A percentile compares a stretch with the other conserved stretches of the same genome.
These are phyloP conservation scores for Claviceps purpurea DNA, from an alignment of 2,329 filamentous ascomycete genomes.

Conservation along the genomic window DNA sequence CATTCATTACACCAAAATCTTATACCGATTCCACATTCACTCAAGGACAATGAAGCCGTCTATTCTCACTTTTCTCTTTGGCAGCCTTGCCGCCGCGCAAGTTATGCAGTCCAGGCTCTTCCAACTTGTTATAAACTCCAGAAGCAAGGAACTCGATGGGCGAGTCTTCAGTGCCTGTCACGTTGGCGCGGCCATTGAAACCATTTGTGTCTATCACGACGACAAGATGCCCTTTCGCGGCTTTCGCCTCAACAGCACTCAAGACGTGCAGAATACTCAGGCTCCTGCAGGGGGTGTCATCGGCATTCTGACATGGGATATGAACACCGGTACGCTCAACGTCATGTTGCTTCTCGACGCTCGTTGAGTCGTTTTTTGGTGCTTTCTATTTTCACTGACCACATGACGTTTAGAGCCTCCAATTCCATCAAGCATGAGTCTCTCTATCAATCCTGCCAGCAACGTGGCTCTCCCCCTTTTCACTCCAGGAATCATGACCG, in stretches of 20 bases:
- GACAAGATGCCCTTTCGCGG: neutral
- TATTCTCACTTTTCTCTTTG: neutral
- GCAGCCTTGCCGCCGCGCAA: neutral
- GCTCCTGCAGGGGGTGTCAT: neutral
- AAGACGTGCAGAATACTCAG: neutral
- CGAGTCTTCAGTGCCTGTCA: neutral
- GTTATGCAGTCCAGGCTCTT: neutral
- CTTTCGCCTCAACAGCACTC: neutral
- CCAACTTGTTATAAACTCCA: neutral
- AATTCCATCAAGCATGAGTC: slow-evolving; percentile 5
- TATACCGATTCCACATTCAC: neutral
- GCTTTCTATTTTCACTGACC: neutral
- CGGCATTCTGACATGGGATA: neutral
- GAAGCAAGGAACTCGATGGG: neutral
- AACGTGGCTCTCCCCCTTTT: slow-evolving; percentile 11
- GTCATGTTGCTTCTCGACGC: neutral
- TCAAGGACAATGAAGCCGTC: neutral
- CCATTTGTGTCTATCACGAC: neutral
- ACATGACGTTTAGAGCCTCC: neutral
- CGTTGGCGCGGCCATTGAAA: neutral
- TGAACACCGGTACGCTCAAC: neutral
- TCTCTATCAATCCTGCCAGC: slow-evolving; percentile 7
- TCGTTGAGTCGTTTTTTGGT: neutral
- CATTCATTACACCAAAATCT: too few relatives aligned
- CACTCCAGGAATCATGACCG: slow-evolving; percentile 7